phyloP scores from a whole-genome alignment of 129 eudicot species.

The Flaveria ramosissima region DNA sequence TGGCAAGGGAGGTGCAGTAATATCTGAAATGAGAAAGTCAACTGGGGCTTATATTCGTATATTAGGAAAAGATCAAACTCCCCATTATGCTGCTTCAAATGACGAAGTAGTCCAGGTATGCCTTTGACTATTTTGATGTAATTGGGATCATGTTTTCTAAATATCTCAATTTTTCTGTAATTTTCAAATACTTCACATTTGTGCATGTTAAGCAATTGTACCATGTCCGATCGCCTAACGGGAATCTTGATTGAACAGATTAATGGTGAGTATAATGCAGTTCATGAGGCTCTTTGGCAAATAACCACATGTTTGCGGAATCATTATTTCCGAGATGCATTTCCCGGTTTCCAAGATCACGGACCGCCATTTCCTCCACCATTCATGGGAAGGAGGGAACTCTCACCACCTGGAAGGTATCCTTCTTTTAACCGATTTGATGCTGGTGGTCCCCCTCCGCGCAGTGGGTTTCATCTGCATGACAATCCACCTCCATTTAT shows the following conservation, averaged over 20 bases:
- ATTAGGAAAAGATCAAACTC: constrained; percentile 78
- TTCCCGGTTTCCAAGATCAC: constrained; percentile 68
- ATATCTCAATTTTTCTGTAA: background rate
- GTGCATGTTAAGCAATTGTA: background rate
- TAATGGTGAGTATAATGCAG: constrained; percentile 74
- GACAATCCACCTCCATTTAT: constrained; percentile 71
- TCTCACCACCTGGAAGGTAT: constrained; percentile 83
- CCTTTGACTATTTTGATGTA: background rate
- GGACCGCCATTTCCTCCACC: constrained; percentile 77
- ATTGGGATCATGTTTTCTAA: background rate
- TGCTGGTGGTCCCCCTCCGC: constrained; percentile 60
- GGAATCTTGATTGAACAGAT: constrained; percentile 43
- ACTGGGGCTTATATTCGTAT: constrained; percentile 91
- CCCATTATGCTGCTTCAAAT: constrained; percentile 71
- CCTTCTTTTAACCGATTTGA: constrained; percentile 66
- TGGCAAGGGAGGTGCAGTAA: constrained; percentile 92
- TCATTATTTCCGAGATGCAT: constrained; percentile 87
- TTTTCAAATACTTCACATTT: background rate
- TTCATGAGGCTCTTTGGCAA: constrained; percentile 89
- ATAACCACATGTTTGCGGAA: constrained; percentile 70
- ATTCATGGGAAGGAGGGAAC: constrained; percentile 68
- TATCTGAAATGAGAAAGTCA: constrained; percentile 86
- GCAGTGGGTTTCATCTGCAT: constrained; percentile 71
- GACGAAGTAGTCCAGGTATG: constrained; percentile 92
- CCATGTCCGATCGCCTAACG: background rate